Percentiles rank a stretch among this genome's conserved stretches.
phyloP scores from a whole-genome alignment of 1,284 basidiomycete species.

The Naganishia albida region DNA sequence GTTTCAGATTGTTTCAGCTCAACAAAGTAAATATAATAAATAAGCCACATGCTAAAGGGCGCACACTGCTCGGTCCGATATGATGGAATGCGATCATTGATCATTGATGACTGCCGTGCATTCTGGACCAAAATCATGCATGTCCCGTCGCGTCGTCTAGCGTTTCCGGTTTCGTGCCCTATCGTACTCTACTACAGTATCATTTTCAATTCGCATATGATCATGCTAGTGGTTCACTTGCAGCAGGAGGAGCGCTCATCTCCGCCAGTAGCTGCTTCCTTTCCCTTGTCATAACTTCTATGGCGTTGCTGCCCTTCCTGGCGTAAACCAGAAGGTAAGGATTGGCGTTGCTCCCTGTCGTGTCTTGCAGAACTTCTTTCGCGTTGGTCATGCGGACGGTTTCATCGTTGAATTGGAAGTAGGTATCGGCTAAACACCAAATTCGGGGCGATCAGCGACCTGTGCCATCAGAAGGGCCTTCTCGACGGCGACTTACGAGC shows the following conservation, averaged over 20 bases:
- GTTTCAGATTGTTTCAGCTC: too few relatives aligned
- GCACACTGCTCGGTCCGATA: too few relatives aligned
- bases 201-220: not conserved
- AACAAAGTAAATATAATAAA: too few relatives aligned
- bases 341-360: constrained; percentile 49
- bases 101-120: too few relatives aligned
- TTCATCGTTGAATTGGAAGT: constrained; percentile 96
- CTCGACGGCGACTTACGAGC: constrained; percentile 44
- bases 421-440: constrained; percentile 61
- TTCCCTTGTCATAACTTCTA: constrained; percentile 23
- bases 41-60: too few relatives aligned
- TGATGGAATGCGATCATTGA: too few relatives aligned
- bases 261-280: constrained; percentile 14
- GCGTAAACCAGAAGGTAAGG: constrained; percentile 55
- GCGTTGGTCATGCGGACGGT: constrained; percentile 61
- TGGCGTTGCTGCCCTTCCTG: constrained; percentile 40
- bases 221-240: not conserved
- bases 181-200: too few relatives aligned
- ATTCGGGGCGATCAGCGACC: constrained; percentile 15
- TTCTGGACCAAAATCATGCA: too few relatives aligned
- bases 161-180: too few relatives aligned
- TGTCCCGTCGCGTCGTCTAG: too few relatives aligned
- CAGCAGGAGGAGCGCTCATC: not conserved
- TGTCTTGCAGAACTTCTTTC: constrained; percentile 48
- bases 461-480: not conserved